Conservation (phyloP, 192 early-diverging fungal genomes). For the Podila epicladia region DNA sequence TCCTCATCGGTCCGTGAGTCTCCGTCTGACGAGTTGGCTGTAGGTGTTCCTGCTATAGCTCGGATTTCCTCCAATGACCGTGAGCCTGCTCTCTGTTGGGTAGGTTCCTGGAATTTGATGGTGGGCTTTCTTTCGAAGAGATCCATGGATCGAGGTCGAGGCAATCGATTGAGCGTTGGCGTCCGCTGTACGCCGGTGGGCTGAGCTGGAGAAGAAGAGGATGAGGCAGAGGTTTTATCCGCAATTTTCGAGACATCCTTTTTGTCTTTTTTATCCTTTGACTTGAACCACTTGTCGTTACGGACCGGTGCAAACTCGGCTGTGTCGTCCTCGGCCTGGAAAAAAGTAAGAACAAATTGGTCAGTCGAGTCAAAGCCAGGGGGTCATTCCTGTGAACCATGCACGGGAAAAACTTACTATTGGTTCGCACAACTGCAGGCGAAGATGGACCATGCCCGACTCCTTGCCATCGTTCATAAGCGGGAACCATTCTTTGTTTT, state of each 20-base stretch:
- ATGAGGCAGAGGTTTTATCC: neutral
- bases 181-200: neutral
- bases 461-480: slow-evolving; percentile 31
- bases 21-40: neutral
- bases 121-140: slow-evolving; percentile 12
- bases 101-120: slow-evolving; percentile 19
- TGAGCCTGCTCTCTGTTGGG: slow-evolving; percentile 13
- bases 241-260: neutral
- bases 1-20: slow-evolving; percentile 13
- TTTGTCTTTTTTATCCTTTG: slow-evolving; percentile 13
- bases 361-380: neutral
- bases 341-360: neutral
- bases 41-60: neutral
- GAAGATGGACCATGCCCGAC: slow-evolving; percentile 32
- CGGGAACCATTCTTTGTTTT: slow-evolving; percentile 27
- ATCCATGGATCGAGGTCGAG: slow-evolving; percentile 30
- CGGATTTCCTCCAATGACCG: slow-evolving; percentile 39
- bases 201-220: neutral
- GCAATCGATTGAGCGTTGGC: slow-evolving; percentile 8
- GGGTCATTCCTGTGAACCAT: neutral
- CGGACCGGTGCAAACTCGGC: slow-evolving; percentile 19
- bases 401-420: slow-evolving; percentile 17
- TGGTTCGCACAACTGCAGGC: slow-evolving; percentile 27
- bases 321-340: slow-evolving; percentile 14
- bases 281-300: slow-evolving; percentile 12